These are phyloP conservation scores for Porphyrellus cyaneotinctus DNA, from an alignment of 768 basidiomycete genomes.

Conservation along the genomic window DNA sequence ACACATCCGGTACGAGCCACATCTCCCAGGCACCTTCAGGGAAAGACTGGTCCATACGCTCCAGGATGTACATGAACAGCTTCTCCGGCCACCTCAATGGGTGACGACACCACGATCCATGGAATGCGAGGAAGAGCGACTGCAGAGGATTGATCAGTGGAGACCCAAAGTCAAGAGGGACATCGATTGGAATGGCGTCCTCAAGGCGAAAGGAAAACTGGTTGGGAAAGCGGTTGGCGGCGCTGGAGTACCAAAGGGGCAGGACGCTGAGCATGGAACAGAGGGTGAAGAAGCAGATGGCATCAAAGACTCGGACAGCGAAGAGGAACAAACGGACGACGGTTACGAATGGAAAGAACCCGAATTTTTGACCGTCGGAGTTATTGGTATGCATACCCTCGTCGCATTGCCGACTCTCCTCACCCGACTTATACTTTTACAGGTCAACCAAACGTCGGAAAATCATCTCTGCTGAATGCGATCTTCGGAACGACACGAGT, in stretches of 20 bases:
- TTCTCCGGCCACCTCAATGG: conserved; percentile 64
- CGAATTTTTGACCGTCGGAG: conserved; percentile 70
- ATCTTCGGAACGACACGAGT: conserved; percentile 79
- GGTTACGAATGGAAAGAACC: conserved; percentile 37
- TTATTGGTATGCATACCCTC: conserved; percentile 52
- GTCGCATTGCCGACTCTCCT: neutral
- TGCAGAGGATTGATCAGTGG: conserved; percentile 57
- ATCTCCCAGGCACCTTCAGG: conserved; percentile 64
- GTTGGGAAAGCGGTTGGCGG: conserved; percentile 46
- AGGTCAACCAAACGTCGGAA: conserved; percentile 96
- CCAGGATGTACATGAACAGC: conserved; percentile 56
- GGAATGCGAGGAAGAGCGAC: conserved; percentile 43
- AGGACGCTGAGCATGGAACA: neutral
- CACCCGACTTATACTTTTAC: neutral
- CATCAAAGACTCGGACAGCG: conserved; percentile 6
- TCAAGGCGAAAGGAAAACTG: conserved; percentile 40
- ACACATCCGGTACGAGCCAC: conserved; percentile 51
- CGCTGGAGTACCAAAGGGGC: conserved; percentile 33
- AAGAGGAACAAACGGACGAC: conserved; percentile 15
- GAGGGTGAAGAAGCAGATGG: conserved; percentile 22
- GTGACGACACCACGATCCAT: conserved; percentile 35
- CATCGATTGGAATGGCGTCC: conserved; percentile 72
- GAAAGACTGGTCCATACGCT: conserved; percentile 62
- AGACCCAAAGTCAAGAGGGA: conserved; percentile 54
- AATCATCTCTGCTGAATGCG: conserved; percentile 89